These are phyloP conservation scores for Sphenostylis stenocarpa DNA, from an alignment of 306 rosid genomes.

Conservation along the genomic window DNA sequence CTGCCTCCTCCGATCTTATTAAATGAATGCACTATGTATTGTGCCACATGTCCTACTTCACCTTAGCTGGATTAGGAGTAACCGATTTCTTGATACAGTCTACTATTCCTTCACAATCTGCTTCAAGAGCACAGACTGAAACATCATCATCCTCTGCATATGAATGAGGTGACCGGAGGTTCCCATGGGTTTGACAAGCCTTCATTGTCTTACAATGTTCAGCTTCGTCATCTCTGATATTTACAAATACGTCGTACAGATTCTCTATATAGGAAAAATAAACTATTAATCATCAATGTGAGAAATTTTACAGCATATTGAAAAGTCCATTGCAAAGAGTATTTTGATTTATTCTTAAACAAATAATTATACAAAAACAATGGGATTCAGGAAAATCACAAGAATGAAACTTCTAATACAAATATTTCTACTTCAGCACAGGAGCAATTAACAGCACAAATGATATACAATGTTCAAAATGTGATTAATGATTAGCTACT, in stretches of 20 bases:
- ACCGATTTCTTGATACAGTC: slow-evolving; percentile 79
- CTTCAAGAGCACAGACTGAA: slow-evolving; percentile 35
- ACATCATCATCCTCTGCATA: slow-evolving; percentile 49
- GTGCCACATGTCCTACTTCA: slow-evolving; percentile 23
- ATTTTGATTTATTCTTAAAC: not conserved
- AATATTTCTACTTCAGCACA: not conserved
- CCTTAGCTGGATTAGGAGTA: slow-evolving; percentile 48
- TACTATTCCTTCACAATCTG: slow-evolving; percentile 82
- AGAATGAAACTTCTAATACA: not conserved
- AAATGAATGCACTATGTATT: slow-evolving; percentile 14
- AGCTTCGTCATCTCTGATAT: slow-evolving; percentile 94
- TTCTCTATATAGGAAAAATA: slow-evolving; percentile 52
- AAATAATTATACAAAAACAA: not conserved
- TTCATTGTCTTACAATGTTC: slow-evolving; percentile 98
- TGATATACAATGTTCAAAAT: not conserved
- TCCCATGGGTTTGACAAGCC: slow-evolving; percentile 93
- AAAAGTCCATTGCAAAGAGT: not conserved
- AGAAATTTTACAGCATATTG: slow-evolving; percentile 10
- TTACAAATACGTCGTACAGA: slow-evolving; percentile 82
- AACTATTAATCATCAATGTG: slow-evolving; percentile 3
- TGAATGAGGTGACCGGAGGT: slow-evolving; percentile 91
- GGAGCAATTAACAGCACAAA: not conserved
- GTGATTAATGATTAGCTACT: not conserved
- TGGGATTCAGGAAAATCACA: not conserved
- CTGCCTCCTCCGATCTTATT: not conserved